phyloP scores from a whole-genome alignment of 768 basidiomycete genomes.

The Lactifluus pinguis region DNA sequence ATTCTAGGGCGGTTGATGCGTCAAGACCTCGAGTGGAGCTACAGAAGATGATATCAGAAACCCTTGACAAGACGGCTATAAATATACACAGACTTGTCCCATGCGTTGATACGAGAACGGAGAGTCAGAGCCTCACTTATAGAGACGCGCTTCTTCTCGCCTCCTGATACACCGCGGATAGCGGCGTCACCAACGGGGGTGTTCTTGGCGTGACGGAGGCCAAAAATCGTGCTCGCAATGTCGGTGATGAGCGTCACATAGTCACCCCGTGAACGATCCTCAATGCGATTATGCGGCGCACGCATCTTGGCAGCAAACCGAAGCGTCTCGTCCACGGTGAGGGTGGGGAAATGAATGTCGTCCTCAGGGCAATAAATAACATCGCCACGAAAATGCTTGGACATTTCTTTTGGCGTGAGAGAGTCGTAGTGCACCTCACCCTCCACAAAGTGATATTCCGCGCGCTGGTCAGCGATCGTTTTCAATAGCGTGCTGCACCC shows the following conservation, averaged over 20 bases:
- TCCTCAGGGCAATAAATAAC: slow-evolving; percentile 78
- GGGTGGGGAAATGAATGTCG: slow-evolving; percentile 77
- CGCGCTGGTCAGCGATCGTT: slow-evolving; percentile 64
- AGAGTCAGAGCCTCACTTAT: slow-evolving; percentile 63
- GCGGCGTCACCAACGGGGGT: slow-evolving; percentile 74
- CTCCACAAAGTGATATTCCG: slow-evolving; percentile 55
- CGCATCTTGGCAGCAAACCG: slow-evolving; percentile 60
- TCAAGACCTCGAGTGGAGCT: slow-evolving; percentile 44
- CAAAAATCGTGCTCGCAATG: slow-evolving; percentile 59
- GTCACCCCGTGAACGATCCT: slow-evolving; percentile 33
- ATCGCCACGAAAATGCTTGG: slow-evolving; percentile 64
- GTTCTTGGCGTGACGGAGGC: slow-evolving; percentile 59
- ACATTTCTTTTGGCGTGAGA: slow-evolving; percentile 54
- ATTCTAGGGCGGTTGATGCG: slow-evolving; percentile 51
- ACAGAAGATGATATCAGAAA: not conserved
- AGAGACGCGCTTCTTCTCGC: slow-evolving; percentile 74
- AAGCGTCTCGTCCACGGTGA: slow-evolving; percentile 73
- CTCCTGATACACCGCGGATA: slow-evolving; percentile 66
- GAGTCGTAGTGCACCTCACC: slow-evolving; percentile 75
- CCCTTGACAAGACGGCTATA: not conserved
- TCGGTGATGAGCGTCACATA: slow-evolving; percentile 40
- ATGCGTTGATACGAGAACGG: slow-evolving; percentile 52
- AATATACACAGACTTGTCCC: slow-evolving; percentile 54
- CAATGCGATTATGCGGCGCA: slow-evolving; percentile 47
- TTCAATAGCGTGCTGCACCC: slow-evolving; percentile 84